These are phyloP conservation scores for Fusarium burgessii DNA, from an alignment of 2,329 filamentous ascomycete genomes.

Conservation along the genomic window DNA sequence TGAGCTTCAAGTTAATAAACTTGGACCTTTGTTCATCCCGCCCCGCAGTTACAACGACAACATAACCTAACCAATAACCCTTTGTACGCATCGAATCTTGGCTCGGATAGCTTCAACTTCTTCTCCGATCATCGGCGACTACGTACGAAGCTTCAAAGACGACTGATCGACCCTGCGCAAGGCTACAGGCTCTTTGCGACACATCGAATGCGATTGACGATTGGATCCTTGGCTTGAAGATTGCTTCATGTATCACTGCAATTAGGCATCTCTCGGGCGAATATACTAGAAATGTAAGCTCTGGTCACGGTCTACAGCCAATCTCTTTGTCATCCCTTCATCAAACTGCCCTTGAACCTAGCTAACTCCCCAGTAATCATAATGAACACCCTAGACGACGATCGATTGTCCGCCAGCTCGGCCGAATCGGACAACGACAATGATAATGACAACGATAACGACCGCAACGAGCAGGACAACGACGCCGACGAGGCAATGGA, in stretches of 20 bases:
- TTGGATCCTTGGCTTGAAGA: background rate
- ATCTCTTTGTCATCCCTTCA: background rate
- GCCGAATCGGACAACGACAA: conserved; percentile 49
- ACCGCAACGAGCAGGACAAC: conserved; percentile 48
- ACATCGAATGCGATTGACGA: background rate
- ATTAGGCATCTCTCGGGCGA: background rate
- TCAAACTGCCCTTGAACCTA: background rate
- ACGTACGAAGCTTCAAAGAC: background rate
- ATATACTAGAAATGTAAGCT: background rate
- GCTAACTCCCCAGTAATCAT: conserved; percentile 9
- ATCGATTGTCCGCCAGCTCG: conserved; percentile 43
- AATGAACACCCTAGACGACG: conserved; percentile 41
- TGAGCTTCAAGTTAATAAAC: conserved; percentile 23
- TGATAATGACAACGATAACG: conserved; percentile 64
- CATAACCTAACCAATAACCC: background rate
- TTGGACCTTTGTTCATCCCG: conserved; percentile 26
- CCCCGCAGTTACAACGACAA: conserved; percentile 20
- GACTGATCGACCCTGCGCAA: background rate
- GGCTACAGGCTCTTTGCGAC: conserved; percentile 18
- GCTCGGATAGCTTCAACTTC: background rate
- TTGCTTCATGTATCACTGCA: conserved; percentile 5
- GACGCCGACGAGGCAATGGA: conserved; percentile 71
- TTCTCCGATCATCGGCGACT: conserved; percentile 11
- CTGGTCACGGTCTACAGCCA: background rate
- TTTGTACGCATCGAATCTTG: background rate